Conservation (phyloP, 2,329 filamentous ascomycete genomes). For the Domatiomyces catenatus region DNA sequence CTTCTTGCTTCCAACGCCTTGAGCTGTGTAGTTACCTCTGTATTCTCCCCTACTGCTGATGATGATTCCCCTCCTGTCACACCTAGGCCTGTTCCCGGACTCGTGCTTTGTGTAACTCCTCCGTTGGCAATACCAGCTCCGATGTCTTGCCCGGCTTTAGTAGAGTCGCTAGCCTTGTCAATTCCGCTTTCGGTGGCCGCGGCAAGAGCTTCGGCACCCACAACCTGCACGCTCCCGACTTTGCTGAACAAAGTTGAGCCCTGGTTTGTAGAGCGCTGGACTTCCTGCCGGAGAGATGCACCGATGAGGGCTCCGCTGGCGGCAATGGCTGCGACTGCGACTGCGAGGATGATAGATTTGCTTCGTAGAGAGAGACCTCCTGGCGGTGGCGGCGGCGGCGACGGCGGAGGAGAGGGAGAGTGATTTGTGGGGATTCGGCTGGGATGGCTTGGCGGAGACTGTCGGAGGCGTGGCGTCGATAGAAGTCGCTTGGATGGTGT, state of each 20-base stretch:
- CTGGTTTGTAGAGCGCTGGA: background rate
- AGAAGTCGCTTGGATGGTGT: background rate
- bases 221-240: background rate
- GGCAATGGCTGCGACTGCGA: conserved; percentile 10
- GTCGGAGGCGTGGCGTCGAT: background rate
- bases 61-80: background rate
- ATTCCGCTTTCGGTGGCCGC: conserved; percentile 3
- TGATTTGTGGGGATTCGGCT: background rate
- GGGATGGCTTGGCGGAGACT: background rate
- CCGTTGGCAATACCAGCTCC: background rate
- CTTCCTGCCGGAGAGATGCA: conserved; percentile 3
- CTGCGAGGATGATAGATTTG: conserved; percentile 8
- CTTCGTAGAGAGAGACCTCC: conserved; percentile 3
- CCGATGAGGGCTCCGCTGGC: conserved; percentile 11
- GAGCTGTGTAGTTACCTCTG: conserved; percentile 8
- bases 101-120: background rate
- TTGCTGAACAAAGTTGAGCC: background rate
- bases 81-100: background rate
- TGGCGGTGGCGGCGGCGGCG: too few species aligned
- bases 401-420: conserved; percentile 1
- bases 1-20: conserved; percentile 4
- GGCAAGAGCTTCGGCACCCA: background rate
- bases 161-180: conserved; percentile 1
- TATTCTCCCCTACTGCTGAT: conserved; percentile 2
- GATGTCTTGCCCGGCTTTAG: conserved; percentile 4